Percentiles rank a stretch among this genome's conserved stretches.
Conservation (phyloP, 1,284 basidiomycete species). For the Lentinula novae-zelandiae region DNA sequence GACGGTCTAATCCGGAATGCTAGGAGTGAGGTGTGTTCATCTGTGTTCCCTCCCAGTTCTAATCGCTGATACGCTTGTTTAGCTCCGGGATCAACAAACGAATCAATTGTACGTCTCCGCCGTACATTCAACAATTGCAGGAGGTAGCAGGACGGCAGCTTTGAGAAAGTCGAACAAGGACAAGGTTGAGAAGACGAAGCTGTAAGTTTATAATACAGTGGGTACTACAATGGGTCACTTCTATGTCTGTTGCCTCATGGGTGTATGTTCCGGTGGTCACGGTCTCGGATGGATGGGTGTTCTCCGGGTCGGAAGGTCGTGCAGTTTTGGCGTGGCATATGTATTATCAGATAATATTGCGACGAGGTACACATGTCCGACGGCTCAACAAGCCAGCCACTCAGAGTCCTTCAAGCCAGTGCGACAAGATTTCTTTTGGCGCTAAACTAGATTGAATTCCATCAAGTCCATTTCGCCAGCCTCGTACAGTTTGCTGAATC, state of each 20-base stretch:
- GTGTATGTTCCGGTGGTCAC: too few species aligned
- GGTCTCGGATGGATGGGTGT: too few species aligned
- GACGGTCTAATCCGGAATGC: constrained; percentile 39
- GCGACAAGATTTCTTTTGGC: too few species aligned
- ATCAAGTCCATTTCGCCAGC: constrained; percentile 28
- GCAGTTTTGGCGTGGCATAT: too few species aligned
- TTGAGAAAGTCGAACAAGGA: neutral
- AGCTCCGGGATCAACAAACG: constrained; percentile 28
- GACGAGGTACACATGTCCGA: too few species aligned
- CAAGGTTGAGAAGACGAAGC: neutral
- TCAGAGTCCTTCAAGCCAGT: too few species aligned
- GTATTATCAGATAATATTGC: too few species aligned
- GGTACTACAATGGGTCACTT: too few species aligned
- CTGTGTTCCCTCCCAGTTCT: neutral
- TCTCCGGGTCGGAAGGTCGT: too few species aligned
- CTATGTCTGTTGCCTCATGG: too few species aligned
- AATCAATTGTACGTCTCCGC: constrained; percentile 40
- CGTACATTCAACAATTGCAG: constrained; percentile 31
- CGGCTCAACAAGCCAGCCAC: too few species aligned
- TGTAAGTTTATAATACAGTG: neutral
- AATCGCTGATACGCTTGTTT: neutral
- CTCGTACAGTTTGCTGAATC: constrained; percentile 30
- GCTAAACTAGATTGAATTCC: constrained; percentile 19
- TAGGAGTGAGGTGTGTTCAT: constrained; percentile 38
- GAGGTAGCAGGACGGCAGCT: neutral